phyloP scores from a whole-genome alignment of 441 rosid species.

The Macaranga tanarius region DNA sequence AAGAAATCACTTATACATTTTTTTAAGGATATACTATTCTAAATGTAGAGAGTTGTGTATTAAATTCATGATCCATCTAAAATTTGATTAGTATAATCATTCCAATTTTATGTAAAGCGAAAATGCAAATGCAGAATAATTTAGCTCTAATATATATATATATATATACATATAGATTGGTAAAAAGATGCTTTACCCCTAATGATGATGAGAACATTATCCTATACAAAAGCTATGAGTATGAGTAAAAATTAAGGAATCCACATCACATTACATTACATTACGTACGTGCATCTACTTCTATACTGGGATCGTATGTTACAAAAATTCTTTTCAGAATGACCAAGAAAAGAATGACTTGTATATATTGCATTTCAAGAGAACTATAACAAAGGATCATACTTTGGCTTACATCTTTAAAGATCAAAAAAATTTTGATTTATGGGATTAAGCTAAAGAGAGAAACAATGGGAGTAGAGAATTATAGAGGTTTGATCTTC shows the following conservation, averaged over 20 bases:
- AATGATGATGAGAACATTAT: slow-evolving; percentile 19
- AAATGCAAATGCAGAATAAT: too few species aligned
- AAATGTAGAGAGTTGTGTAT: too few species aligned
- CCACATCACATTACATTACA: not conserved
- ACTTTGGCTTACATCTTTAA: not conserved
- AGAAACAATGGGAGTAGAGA: slow-evolving; percentile 21
- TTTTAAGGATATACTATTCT: too few species aligned
- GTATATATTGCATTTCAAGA: too few species aligned
- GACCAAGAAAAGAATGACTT: slow-evolving; percentile 37
- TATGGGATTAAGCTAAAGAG: not conserved
- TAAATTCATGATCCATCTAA: too few species aligned
- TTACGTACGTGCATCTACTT: too few species aligned
- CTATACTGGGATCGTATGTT: not conserved
- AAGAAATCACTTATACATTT: too few species aligned
- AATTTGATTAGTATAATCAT: too few species aligned
- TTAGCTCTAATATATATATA: too few species aligned
- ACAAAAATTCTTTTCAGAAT: slow-evolving; percentile 18
- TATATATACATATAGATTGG: too few species aligned
- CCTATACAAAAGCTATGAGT: slow-evolving; percentile 16
- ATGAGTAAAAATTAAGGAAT: slow-evolving; percentile 31
- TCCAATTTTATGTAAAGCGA: too few species aligned
- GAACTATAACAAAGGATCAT: slow-evolving; percentile 19
- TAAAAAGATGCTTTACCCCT: slow-evolving; percentile 28
- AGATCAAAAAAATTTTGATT: too few species aligned
- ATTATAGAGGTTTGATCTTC: slow-evolving; percentile 23